phyloP scores from a whole-genome alignment of 345 rosid species.

The Cardamine chenopodiifolia region DNA sequence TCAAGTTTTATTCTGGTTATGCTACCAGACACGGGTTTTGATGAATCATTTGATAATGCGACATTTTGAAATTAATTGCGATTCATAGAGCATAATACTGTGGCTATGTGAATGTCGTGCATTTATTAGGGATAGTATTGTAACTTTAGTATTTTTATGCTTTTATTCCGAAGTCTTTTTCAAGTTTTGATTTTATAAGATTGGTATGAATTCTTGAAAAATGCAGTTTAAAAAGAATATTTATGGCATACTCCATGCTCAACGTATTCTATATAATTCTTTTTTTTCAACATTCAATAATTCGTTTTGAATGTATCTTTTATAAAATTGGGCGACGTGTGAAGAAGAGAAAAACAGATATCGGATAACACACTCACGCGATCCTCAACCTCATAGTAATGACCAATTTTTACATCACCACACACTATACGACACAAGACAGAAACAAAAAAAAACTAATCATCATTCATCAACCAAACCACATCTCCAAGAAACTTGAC shows the following conservation, averaged over 20 bases:
- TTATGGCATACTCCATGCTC: background rate
- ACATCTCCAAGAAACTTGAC: slow-evolving; percentile 68
- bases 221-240: background rate
- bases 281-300: no score
- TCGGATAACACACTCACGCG: slow-evolving; percentile 23
- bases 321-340: background rate
- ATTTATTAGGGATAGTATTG: background rate
- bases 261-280: background rate
- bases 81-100: background rate
- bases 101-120: background rate
- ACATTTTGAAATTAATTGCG: background rate
- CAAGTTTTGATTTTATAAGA: background rate
- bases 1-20: no score
- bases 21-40: background rate
- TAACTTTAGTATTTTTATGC: background rate
- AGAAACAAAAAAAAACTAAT: background rate
- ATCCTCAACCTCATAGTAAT: slow-evolving; percentile 18
- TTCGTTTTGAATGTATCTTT: background rate
- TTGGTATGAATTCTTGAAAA: background rate
- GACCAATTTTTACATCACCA: background rate
- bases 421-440: slow-evolving; percentile 2
- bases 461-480: slow-evolving; percentile 48
- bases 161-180: background rate
- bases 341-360: background rate
- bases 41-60: background rate